Evolutionary conservation across 495 filamentous ascomycete genomes (phyloP), one percentile per base, ranked within the genome.

Genomic region (Penicillium waksmanii): DNA sequence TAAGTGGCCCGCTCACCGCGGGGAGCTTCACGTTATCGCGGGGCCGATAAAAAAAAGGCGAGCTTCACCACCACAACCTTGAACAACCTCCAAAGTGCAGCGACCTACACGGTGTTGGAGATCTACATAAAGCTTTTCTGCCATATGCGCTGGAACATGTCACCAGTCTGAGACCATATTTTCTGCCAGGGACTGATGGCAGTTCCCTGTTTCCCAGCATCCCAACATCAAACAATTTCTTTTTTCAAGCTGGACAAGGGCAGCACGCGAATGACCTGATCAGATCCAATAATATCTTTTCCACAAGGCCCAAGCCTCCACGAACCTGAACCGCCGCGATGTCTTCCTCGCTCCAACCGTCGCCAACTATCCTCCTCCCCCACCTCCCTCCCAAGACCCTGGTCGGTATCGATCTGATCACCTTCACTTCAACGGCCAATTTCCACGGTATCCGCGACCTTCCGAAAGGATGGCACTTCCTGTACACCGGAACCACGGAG

Each of bases 361-460:
- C 82, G 15, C 70, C 78, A 13, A 77, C 79, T 27, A 71, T 84
- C 65, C 75, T 84, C 49, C 70, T 82, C 62, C 73, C 75, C 47
- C 17, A 72, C 57, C 76, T 82, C 35, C 80, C 81, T 13, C 72
- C 79, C 6, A 78, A 76, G 53, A 81, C 80, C 49, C 66, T 83
- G 33, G 77, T 80, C 68, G 78, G 80, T 25, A 78, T 82, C 66
- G 78, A 84, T 61, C 77, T 84, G 13, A 74, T 83, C 55, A 80
- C 80, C 52, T 82, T 84, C 64, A 82, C 79, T 23, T 81, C 82
- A 0, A 78, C 81, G 19, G 57, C 78, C 34, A 79, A 78, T 27
- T 88, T 89, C 72, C 76, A 77, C 56, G 86, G 86, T 8, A 82
- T 89, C 63, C 82, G 82, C 56, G 76, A 84, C 58, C 53, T 88